Evolutionary conservation across 2,329 filamentous ascomycete genomes (phyloP), one percentile per base, ranked within the genome.

Genomic region (Macroventuria anomochaeta): DNA sequence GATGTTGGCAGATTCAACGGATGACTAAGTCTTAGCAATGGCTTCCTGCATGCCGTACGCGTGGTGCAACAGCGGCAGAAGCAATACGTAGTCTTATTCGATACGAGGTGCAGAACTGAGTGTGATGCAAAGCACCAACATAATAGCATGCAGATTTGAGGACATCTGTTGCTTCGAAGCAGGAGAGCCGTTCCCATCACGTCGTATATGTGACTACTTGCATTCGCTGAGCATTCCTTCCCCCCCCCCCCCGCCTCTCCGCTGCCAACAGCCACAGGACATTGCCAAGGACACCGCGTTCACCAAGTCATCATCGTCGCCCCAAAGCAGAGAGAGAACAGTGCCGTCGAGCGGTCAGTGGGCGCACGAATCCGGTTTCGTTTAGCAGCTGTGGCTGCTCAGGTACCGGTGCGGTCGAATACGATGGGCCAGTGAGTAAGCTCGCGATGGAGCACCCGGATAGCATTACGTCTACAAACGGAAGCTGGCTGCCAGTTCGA

Each of bases 261-360:
- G 40, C 50, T 36, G 43, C 48, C 57, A 59, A 47, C 48, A 55
- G 50, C 38, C 43, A 42, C 51, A 41, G 41, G 40, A 50, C 36
- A 56, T 21, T 39, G 62, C 62, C 62, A 65, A 59, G 61, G 50
- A 18, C 53, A 54, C 57, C 53, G 58, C 60, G 60, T 60, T 38
- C 10, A 44, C 44, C 36, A 36, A 38, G 44, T 12, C 64, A 63
- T 62, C 61, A 64, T 60, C 44, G 55, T 49, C 29, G 47, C 32
- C 64, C 51, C 41, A 46, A 55, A 54, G 38, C 52, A 50, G 49
- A 43, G 49, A 46, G 41, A 34, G 15, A 18, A 8, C 43, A 43
- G 53, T 59, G 61, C 62, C 63, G 59, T 42, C 34, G 53, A 58
- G 51, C 55, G 57, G 55, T 53, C 50, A 46, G 50, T 46, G 39